phyloP scores from a whole-genome alignment of 2,329 filamentous ascomycete species.

The Arthroderma uncinatum region DNA sequence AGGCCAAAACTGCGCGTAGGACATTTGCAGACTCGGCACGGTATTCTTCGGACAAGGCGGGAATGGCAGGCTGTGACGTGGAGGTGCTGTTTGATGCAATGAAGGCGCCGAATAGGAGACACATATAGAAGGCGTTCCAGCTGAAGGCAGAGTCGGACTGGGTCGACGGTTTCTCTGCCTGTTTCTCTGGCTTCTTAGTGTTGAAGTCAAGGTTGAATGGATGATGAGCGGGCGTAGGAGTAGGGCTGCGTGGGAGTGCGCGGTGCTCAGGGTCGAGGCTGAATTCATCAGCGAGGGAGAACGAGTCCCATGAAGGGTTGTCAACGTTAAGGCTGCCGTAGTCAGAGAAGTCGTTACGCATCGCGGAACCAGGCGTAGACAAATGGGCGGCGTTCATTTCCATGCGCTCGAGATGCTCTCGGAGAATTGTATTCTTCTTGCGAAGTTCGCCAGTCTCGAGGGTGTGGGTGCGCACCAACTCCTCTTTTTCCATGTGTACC shows the following conservation, averaged over 20 bases:
- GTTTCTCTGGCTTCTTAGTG: slow-evolving; percentile 27
- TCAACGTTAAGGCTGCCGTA: slow-evolving; percentile 80
- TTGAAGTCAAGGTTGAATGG: slow-evolving; percentile 34
- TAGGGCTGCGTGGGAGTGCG: slow-evolving; percentile 18
- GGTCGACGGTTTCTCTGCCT: slow-evolving; percentile 27
- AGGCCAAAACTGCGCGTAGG: slow-evolving; percentile 36
- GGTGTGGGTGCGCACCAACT: slow-evolving; percentile 78
- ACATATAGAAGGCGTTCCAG: slow-evolving; percentile 71
- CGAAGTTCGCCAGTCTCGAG: slow-evolving; percentile 82
- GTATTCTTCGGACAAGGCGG: slow-evolving; percentile 37
- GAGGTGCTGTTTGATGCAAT: slow-evolving; percentile 75
- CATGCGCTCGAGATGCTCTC: slow-evolving; percentile 49
- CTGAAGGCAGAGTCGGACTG: slow-evolving; percentile 55
- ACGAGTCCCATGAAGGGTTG: slow-evolving; percentile 64
- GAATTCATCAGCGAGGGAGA: slow-evolving; percentile 61
- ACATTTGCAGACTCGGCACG: slow-evolving; percentile 39
- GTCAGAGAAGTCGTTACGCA: slow-evolving; percentile 61
- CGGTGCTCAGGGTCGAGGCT: slow-evolving; percentile 33
- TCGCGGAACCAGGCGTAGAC: slow-evolving; percentile 39
- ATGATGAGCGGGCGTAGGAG: slow-evolving; percentile 20
- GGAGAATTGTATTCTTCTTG: slow-evolving; percentile 77
- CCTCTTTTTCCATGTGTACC: slow-evolving; percentile 77
- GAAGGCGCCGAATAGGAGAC: slow-evolving; percentile 91
- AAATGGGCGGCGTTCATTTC: slow-evolving; percentile 27
- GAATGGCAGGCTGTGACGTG: slow-evolving; percentile 46